Percentiles rank a stretch among this genome's conserved stretches.
Evolutionary conservation across 768 basidiomycete genomes (phyloP).

Genomic region (Agaricus subrufescens): DNA sequence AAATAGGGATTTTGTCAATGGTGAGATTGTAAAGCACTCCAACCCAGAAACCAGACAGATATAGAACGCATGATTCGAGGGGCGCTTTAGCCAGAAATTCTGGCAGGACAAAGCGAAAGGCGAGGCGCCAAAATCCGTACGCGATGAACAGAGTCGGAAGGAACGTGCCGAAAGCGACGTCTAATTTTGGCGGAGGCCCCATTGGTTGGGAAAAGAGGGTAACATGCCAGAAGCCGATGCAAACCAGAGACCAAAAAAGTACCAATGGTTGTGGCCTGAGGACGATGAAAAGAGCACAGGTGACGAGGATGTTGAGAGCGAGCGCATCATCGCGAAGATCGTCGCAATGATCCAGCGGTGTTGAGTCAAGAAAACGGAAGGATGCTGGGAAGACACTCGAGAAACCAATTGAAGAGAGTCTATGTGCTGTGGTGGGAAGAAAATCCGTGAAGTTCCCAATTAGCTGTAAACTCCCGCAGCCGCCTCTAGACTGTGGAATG

Average conservation of each 20-base stretch:
- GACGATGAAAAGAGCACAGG: conserved; percentile 63
- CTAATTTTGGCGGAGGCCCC: conserved; percentile 60
- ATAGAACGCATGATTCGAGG: conserved; percentile 70
- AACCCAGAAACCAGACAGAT: conserved; percentile 74
- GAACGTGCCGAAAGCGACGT: conserved; percentile 72
- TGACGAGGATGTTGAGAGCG: conserved; percentile 67
- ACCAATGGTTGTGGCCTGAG: conserved; percentile 68
- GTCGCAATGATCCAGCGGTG: conserved; percentile 54
- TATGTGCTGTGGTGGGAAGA: conserved; percentile 51
- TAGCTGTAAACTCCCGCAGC: conserved; percentile 69
- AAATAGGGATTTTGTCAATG: conserved; percentile 67
- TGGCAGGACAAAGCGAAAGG: conserved; percentile 71
- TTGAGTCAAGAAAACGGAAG: conserved; percentile 48
- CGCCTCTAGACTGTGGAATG: conserved; percentile 59
- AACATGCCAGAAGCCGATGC: conserved; percentile 85
- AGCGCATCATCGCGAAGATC: conserved; percentile 70
- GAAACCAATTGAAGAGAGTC: conserved; percentile 70
- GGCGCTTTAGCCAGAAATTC: conserved; percentile 55
- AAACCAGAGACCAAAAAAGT: conserved; percentile 72
- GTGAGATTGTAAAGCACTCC: conserved; percentile 74
- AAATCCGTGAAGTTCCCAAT: conserved; percentile 73
- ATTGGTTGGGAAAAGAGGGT: conserved; percentile 74
- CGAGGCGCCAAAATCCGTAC: conserved; percentile 75
- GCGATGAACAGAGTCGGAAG: conserved; percentile 74
- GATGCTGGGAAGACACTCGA: conserved; percentile 72